Base-by-base conservation (phyloP, 2,329 filamentous ascomycete genomes). In the Colletotrichum falcatum region DNA sequence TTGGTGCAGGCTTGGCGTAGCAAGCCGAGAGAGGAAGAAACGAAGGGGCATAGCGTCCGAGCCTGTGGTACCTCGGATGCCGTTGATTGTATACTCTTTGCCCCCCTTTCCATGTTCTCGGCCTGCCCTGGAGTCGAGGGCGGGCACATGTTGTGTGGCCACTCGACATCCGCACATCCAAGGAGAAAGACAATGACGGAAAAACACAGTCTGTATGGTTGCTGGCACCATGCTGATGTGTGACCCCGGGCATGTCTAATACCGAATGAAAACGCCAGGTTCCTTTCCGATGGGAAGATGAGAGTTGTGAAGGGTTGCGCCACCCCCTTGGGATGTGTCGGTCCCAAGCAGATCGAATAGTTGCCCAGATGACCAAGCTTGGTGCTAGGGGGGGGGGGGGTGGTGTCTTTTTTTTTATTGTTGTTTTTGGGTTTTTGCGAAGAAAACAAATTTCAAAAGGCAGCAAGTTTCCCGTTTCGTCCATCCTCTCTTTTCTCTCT, bases 61-160 rank as follows among this genome's bases (percentile, higher is more conserved):
- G 67, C 42, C 56, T 61, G 51, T 49, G 23, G 66, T 56, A 62
- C 49, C 58, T 67, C 58, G 65, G 26, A 56, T 20, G 33, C 23
- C 37, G 12, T 28, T 11, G 18, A 61, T 49, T 49, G 58, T 49
- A 61, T 44, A 49, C 11, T 30, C 18, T 35, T 28, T 18, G 23
- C 28, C 18, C 4, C 26, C 59, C 39, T 53, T 60, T 61, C 53
- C 20, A 23, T 55, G 18, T 35, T 55, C 59, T 69, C 54, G 74
- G 69, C 65, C 55, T 71, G 48, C 69, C 69, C 65, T 68, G 69
- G 69, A 71, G 65, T 68, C 59, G 26, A 51, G 59, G 54, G 65
- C 69, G 60, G 61, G 37, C 53, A 64, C 53, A 69, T 65, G 37
- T 54, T 26, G 35, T 26, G 35, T 54, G 70, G 53, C 65, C 65